A percentile compares a stretch with the other conserved stretches of the same genome.
Evolutionary conservation across 1,139 yeast genomes (phyloP).

Genomic region (Geotrichum phurueaensis): DNA sequence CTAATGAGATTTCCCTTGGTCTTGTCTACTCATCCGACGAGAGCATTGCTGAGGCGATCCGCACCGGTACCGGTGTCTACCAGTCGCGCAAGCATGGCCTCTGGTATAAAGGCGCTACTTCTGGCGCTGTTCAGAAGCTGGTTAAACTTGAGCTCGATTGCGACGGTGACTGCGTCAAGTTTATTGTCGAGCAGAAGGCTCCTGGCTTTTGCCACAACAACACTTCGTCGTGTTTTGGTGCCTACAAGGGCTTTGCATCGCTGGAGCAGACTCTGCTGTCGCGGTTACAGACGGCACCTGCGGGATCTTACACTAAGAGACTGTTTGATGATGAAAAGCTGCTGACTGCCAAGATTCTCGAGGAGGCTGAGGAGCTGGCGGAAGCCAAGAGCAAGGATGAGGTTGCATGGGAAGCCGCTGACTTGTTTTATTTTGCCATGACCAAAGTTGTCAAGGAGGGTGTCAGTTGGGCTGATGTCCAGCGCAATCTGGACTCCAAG

Average conservation of each 20-base stretch:
- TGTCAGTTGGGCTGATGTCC: constrained; percentile 73
- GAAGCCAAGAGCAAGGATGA: constrained; percentile 70
- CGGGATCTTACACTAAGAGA: constrained; percentile 87
- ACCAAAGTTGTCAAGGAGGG: constrained; percentile 80
- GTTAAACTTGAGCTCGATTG: constrained; percentile 70
- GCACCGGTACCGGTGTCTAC: constrained; percentile 81
- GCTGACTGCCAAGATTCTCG: constrained; percentile 79
- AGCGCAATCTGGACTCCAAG: constrained; percentile 76
- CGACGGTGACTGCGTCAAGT: constrained; percentile 84
- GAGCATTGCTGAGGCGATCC: constrained; percentile 75
- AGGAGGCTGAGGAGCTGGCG: constrained; percentile 92
- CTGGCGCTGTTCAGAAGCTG: constrained; percentile 86
- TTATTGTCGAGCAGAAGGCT: constrained; percentile 75
- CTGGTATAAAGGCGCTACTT: constrained; percentile 94
- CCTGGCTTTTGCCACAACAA: constrained; percentile 90
- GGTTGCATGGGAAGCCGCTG: constrained; percentile 97
- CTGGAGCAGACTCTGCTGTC: constrained; percentile 58
- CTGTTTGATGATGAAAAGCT: constrained; percentile 71
- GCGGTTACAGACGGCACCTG: constrained; percentile 59
- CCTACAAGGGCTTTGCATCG: constrained; percentile 47
- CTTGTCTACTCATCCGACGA: constrained; percentile 83
- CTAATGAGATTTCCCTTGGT: constrained; percentile 65
- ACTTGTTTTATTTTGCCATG: constrained; percentile 81
- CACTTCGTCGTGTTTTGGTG: constrained; percentile 75
- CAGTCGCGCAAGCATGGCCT: constrained; percentile 84